These are phyloP conservation scores for Chimonanthus salicifolius DNA, from an alignment of 164 flowering plant species.

Conservation along the genomic window DNA sequence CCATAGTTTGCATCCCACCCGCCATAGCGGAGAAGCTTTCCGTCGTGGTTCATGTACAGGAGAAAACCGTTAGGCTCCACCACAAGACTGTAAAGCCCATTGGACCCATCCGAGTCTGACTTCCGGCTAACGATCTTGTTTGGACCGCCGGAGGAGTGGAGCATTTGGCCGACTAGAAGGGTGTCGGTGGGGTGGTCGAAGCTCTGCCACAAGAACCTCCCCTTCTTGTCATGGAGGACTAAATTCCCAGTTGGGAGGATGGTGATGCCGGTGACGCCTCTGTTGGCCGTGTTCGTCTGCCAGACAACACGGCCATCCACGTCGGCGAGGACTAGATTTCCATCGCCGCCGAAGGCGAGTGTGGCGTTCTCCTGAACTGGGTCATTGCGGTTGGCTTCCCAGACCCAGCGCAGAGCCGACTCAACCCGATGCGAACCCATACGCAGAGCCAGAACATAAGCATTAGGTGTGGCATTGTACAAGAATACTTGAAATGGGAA, in stretches of 20 bases:
- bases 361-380: conserved; percentile 29
- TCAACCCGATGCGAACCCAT: conserved; percentile 21
- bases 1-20: not conserved
- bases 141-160: conserved; percentile 1
- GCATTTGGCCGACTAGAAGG: conserved; percentile 26
- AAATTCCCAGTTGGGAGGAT: conserved; percentile 27
- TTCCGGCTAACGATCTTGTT: conserved; percentile 22
- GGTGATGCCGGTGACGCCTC: conserved; percentile 20
- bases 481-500: conserved; percentile 27
- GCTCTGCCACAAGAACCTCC: conserved; percentile 33
- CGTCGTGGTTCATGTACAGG: conserved; percentile 11
- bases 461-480: conserved; percentile 32
- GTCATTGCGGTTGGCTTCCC: conserved; percentile 33
- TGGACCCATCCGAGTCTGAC: conserved; percentile 13
- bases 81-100: conserved; percentile 26
- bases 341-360: conserved; percentile 22
- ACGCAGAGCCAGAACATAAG: conserved; percentile 21
- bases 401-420: conserved; percentile 31
- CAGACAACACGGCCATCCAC: conserved; percentile 26
- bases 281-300: conserved; percentile 31
- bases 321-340: conserved; percentile 31
- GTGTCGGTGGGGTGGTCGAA: conserved; percentile 32
- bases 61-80: conserved; percentile 10
- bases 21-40: not conserved
- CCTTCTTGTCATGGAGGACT: conserved; percentile 21